Evolutionary conservation across 805 yeast genomes (phyloP).

Genomic region (Torulaspora indica): DNA sequence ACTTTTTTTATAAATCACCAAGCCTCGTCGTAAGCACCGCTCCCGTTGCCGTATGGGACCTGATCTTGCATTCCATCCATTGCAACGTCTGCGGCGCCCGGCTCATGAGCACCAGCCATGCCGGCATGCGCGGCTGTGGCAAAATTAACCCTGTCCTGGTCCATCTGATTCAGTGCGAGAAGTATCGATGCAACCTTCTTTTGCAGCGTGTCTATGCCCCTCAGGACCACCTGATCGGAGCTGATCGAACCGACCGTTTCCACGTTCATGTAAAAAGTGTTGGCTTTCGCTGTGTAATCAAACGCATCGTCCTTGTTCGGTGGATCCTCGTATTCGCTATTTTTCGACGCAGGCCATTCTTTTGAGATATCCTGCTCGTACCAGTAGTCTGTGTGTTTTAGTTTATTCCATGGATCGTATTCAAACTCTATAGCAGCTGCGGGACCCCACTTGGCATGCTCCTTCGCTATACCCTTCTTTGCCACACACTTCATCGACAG

Average conservation of each 20-base stretch:
- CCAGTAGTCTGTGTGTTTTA: slow-evolving; percentile 95
- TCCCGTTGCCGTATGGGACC: slow-evolving; percentile 34
- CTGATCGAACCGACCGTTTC: slow-evolving; percentile 89
- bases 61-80: slow-evolving; percentile 30
- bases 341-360: slow-evolving; percentile 91
- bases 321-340: slow-evolving; percentile 94
- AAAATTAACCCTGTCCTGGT: slow-evolving; percentile 37
- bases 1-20: slow-evolving; percentile 21
- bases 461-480: slow-evolving; percentile 94
- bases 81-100: slow-evolving; percentile 37
- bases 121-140: slow-evolving; percentile 46
- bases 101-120: slow-evolving; percentile 26
- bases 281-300: slow-evolving; percentile 79
- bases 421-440: slow-evolving; percentile 94
- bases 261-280: slow-evolving; percentile 77
- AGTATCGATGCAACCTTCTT: slow-evolving; percentile 86
- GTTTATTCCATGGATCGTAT: slow-evolving; percentile 98
- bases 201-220: slow-evolving; percentile 81
- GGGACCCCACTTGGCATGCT: slow-evolving; percentile 98
- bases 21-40: slow-evolving; percentile 36
- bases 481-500: slow-evolving; percentile 87
- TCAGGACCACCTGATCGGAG: slow-evolving; percentile 82
- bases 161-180: slow-evolving; percentile 56
- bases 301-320: slow-evolving; percentile 83
- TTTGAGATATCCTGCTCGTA: slow-evolving; percentile 79